These are phyloP conservation scores for Dillenia turbinata DNA, from an alignment of 164 flowering plant genomes.

Conservation along the genomic window DNA sequence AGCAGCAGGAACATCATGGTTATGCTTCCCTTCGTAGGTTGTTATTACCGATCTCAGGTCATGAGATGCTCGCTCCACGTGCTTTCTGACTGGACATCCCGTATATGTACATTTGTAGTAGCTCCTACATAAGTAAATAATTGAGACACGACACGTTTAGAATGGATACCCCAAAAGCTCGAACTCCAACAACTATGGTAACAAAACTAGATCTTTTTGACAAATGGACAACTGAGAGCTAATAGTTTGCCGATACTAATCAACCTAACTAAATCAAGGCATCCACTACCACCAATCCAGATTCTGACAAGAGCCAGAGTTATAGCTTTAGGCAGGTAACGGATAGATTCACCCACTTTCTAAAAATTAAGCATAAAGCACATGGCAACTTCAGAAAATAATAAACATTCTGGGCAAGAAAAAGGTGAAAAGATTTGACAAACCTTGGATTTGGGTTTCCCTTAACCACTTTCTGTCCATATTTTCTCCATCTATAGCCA, in stretches of 20 bases:
- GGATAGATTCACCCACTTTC: too few species aligned
- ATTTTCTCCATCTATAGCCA: constrained; percentile 91
- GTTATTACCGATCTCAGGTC: constrained; percentile 80
- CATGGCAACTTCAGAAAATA: too few species aligned
- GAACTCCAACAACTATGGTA: too few species aligned
- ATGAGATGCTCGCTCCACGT: constrained; percentile 80
- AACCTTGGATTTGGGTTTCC: constrained; percentile 94
- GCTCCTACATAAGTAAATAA: constrained; percentile 44
- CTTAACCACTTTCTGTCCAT: constrained; percentile 94
- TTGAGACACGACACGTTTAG: neutral
- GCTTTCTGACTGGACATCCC: constrained; percentile 84
- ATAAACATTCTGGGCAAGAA: too few species aligned
- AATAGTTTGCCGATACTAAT: too few species aligned
- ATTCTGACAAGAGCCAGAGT: too few species aligned
- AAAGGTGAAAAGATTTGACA: neutral
- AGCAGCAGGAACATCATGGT: constrained; percentile 88
- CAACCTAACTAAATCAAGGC: too few species aligned
- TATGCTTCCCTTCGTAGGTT: constrained; percentile 90
- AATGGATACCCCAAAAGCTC: neutral
- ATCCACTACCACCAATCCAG: too few species aligned
- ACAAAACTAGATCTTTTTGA: too few species aligned
- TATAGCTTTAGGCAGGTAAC: too few species aligned
- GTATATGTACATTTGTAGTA: constrained; percentile 77
- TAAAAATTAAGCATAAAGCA: too few species aligned
- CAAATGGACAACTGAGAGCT: too few species aligned